Base-by-base conservation (phyloP, 306 rosid genomes). In the Rosa rugosa region DNA sequence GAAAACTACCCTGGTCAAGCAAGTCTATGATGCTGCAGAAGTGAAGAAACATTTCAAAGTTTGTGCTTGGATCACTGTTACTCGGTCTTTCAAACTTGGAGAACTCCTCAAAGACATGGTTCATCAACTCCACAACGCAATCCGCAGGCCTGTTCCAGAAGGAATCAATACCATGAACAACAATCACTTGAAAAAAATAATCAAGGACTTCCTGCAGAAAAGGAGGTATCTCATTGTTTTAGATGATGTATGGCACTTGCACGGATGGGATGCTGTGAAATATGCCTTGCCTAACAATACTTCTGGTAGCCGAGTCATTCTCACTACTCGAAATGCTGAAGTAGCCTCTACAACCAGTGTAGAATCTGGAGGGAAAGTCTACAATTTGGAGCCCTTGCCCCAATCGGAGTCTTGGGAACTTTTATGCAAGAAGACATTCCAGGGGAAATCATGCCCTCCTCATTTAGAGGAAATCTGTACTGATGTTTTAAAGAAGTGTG, bases 241-340 rank as follows among this genome's bases (percentile, higher is more conserved):
- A 79, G 90, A 86, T 70, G 92, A 89, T 71, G 51, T 84, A 23
- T 89, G 88, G 87, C 90, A 76, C 70, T 56, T 84, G 17, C 31
- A 74, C 27, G 88, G 83, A 73, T 89, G 92, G 92, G 87, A 83
- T 76, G 86, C 88, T 42, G 69, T 89, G 78, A 86, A 83, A 76
- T 75, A 79, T 80, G 83, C 87, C 42, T 66, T 87, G 75, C 90
- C 93, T 42, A 78, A 79, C 71, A 89, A 85, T 20, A 75, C 3
- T 7, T 80, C 79, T 41, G 80, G 91, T 54, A 89, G 91, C 71
- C 81, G 89, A 59, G 73, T 89, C 27, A 72, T 89, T 73, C 83
- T 87, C 76, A 87, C 89, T 20, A 87, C 93, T 8, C 81, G 89
- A 14, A 81, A 73, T 45, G 49, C 85, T 2, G 88, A 87, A 27